Conservation (phyloP, 805 yeast genomes). For the Saturnispora zaruensis region DNA sequence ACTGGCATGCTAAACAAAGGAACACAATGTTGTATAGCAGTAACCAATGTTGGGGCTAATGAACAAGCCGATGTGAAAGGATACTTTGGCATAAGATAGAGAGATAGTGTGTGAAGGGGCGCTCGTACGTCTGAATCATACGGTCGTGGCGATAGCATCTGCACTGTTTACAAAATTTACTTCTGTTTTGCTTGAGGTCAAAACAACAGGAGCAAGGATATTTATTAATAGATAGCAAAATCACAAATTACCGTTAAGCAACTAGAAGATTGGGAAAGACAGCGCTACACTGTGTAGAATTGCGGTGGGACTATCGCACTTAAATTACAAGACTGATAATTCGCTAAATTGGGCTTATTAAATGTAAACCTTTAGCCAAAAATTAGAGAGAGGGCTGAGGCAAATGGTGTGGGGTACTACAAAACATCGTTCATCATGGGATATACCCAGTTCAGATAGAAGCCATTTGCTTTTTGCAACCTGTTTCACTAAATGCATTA, state of each 20-base stretch:
- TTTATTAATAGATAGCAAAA: background rate
- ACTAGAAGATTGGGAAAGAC: too few relatives aligned
- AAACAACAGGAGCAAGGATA: background rate
- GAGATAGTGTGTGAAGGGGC: background rate
- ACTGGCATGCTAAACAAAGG: background rate
- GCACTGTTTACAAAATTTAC: background rate
- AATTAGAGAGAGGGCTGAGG: too few relatives aligned
- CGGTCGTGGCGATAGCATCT: background rate
- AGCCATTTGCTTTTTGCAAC: background rate
- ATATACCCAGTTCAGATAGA: too few relatives aligned
- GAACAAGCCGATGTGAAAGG: background rate
- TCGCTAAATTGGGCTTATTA: too few relatives aligned
- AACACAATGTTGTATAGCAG: background rate
- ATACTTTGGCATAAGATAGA: background rate
- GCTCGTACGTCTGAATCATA: background rate
- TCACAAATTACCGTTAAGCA: too few relatives aligned
- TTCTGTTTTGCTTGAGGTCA: background rate
- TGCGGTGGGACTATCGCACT: too few relatives aligned
- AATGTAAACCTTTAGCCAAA: too few relatives aligned
- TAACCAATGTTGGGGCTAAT: background rate
- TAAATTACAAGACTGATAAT: too few relatives aligned
- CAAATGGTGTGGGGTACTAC: too few relatives aligned
- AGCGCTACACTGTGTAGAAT: too few relatives aligned
- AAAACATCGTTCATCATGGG: too few relatives aligned
- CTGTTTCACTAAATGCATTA: background rate